Evolutionary conservation across 2,329 filamentous ascomycete species (phyloP).

Genomic region (Fusarium beomiforme): DNA sequence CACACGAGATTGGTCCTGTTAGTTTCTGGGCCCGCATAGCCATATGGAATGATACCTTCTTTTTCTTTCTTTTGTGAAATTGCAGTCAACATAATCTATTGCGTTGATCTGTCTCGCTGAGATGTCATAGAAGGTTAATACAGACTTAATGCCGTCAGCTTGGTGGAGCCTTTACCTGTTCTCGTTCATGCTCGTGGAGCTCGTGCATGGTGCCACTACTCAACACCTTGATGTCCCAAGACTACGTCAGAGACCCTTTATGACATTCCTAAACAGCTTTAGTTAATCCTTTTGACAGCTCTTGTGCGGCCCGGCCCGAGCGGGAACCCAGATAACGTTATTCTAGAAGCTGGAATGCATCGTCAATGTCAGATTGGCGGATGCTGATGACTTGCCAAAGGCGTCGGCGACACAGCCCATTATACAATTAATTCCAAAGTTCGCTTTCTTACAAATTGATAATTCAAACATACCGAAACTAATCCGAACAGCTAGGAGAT

Average conservation of each 20-base stretch:
- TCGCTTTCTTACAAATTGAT: neutral
- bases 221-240: neutral
- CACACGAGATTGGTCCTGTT: neutral
- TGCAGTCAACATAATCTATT: too few relatives aligned
- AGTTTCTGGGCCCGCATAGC: neutral
- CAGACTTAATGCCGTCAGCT: too few relatives aligned
- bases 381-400: neutral
- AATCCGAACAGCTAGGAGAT: too few relatives aligned
- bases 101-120: too few relatives aligned
- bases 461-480: neutral
- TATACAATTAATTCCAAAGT: neutral
- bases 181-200: neutral
- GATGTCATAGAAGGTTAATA: too few relatives aligned
- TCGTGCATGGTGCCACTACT: neutral
- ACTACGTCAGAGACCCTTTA: neutral
- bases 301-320: neutral
- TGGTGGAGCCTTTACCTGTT: too few relatives aligned
- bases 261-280: neutral
- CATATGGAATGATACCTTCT: slow-evolving; percentile 13
- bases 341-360: neutral
- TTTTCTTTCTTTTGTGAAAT: neutral
- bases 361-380: neutral
- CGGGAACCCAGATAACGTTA: neutral
- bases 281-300: neutral
- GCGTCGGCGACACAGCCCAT: accelerated